phyloP scores from a whole-genome alignment of 805 yeast species.

The Candida corydali region DNA sequence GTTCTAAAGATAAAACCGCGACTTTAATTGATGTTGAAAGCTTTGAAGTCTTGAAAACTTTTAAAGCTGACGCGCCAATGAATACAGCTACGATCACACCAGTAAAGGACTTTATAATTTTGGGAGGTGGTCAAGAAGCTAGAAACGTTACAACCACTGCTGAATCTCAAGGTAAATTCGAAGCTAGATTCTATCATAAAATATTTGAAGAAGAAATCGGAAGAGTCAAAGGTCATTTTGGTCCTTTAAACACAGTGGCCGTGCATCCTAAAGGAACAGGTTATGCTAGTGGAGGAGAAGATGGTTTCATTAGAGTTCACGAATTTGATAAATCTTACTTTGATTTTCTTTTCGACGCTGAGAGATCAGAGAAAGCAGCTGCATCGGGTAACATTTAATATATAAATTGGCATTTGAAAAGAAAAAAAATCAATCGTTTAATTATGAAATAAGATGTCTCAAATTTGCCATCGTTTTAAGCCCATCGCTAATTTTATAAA shows the following conservation, averaged over 20 bases:
- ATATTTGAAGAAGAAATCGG: conserved; percentile 95
- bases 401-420: too few relatives aligned
- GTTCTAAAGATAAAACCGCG: conserved; percentile 89
- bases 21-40: conserved; percentile 73
- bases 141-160: conserved; percentile 97
- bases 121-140: conserved; percentile 99
- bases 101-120: conserved; percentile 80
- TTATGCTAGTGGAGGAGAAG: conserved; percentile 98
- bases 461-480: too few relatives aligned
- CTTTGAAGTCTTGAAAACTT: conserved; percentile 67
- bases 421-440: too few relatives aligned
- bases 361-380: conserved; percentile 63
- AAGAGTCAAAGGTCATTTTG: conserved; percentile 97
- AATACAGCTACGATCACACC: conserved; percentile 96
- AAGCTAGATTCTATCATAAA: conserved; percentile 93
- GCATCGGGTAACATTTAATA: conserved; percentile 25
- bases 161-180: conserved; percentile 90
- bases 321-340: conserved; percentile 88
- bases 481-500: too few relatives aligned
- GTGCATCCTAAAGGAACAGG: conserved; percentile 92
- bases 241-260: conserved; percentile 93
- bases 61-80: conserved; percentile 86
- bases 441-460: too few relatives aligned
- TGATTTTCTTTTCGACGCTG: conserved; percentile 91
- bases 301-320: conserved; percentile 93